Evolutionary conservation across 2,329 filamentous ascomycete genomes (phyloP).

Genomic region (Aureobasidium sp.): DNA sequence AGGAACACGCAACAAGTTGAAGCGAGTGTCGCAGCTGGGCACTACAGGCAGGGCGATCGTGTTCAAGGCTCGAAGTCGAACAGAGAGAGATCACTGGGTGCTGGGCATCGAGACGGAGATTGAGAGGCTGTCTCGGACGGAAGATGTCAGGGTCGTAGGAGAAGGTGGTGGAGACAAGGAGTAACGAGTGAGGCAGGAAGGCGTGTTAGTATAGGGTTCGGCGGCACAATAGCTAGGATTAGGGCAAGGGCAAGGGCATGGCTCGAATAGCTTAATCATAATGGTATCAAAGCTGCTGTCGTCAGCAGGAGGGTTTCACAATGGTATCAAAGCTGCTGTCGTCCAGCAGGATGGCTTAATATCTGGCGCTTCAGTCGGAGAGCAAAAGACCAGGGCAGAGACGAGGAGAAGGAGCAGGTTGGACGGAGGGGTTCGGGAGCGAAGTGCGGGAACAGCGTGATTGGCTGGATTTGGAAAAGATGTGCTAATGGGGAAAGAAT

Average conservation of each 20-base stretch:
- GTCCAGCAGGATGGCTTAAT: too few relatives aligned
- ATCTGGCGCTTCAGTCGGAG: too few relatives aligned
- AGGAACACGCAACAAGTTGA: conserved; percentile 42
- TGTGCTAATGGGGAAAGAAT: not conserved
- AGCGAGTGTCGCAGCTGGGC: conserved; percentile 55
- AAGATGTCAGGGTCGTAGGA: conserved; percentile 43
- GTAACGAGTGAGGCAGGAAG: not conserved
- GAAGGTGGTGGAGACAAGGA: not conserved
- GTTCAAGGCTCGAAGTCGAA: conserved; percentile 57
- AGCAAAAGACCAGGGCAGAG: too few relatives aligned
- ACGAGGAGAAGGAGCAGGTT: not conserved
- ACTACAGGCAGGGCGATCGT: conserved; percentile 56
- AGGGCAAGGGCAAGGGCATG: too few relatives aligned
- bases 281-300: not conserved
- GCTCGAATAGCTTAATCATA: not conserved
- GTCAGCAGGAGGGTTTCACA: too few relatives aligned
- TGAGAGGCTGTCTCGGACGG: conserved; percentile 48
- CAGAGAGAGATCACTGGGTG: conserved; percentile 63
- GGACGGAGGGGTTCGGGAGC: not conserved
- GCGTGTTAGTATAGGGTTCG: not conserved
- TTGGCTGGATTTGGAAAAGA: not conserved
- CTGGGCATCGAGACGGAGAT: conserved; percentile 60
- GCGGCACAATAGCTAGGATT: too few relatives aligned
- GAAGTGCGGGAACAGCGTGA: not conserved
- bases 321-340: too few relatives aligned